Evolutionary conservation across 1,139 yeast genomes (phyloP).

Genomic region (Arxiozyma telluris): DNA sequence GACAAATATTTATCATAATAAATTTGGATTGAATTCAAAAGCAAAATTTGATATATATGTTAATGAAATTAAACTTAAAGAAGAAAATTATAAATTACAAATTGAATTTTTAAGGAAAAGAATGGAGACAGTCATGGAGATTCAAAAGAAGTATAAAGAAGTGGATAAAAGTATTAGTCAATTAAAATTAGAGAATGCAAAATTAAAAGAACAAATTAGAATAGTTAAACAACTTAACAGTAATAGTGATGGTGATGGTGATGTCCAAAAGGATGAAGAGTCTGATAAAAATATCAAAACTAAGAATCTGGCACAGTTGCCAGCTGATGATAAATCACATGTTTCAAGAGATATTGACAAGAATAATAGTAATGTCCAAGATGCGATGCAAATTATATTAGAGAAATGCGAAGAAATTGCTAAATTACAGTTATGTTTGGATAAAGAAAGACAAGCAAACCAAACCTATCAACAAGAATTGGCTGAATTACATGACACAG

Average conservation of each 20-base stretch:
- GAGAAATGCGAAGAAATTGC: slow-evolving; percentile 21
- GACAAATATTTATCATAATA: slow-evolving; percentile 58
- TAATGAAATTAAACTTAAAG: slow-evolving; percentile 40
- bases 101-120: slow-evolving; percentile 46
- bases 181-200: slow-evolving; percentile 38
- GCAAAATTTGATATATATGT: slow-evolving; percentile 44
- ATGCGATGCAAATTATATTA: slow-evolving; percentile 12
- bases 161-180: slow-evolving; percentile 36
- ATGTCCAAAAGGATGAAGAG: slow-evolving; percentile 11
- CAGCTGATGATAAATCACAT: neutral
- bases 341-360: neutral
- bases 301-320: neutral
- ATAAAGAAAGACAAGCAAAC: slow-evolving; percentile 13
- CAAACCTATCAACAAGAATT: slow-evolving; percentile 9
- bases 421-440: slow-evolving; percentile 16
- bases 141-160: slow-evolving; percentile 31
- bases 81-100: slow-evolving; percentile 38
- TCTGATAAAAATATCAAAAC: neutral
- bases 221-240: slow-evolving; percentile 11
- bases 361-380: slow-evolving; percentile 3
- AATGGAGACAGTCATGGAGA: slow-evolving; percentile 21
- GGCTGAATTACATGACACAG: slow-evolving; percentile 9
- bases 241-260: neutral
- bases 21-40: slow-evolving; percentile 50
- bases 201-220: slow-evolving; percentile 38